A percentile compares a stretch with the other conserved stretches of the same genome.
Conservation (phyloP, 352 stramenopile genomes). For the Globisporangium orthogonon region DNA sequence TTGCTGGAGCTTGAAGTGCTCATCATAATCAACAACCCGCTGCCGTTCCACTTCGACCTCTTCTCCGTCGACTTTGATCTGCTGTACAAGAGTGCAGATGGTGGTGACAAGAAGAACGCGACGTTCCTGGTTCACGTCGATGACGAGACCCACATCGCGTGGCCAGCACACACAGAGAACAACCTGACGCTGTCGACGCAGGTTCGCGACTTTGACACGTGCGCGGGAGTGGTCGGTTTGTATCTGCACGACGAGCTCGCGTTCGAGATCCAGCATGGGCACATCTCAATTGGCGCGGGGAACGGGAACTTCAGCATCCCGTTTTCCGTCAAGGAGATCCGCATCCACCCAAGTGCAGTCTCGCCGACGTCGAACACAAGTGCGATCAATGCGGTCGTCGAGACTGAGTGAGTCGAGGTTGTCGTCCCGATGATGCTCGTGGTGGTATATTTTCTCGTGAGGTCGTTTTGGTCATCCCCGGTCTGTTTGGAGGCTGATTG, state of each 20-base stretch:
- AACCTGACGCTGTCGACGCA: slow-evolving; percentile 50
- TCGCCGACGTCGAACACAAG: not conserved
- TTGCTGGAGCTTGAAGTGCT: slow-evolving; percentile 59
- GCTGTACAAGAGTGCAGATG: slow-evolving; percentile 40
- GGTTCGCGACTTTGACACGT: slow-evolving; percentile 56
- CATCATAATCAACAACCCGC: slow-evolving; percentile 74
- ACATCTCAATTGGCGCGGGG: slow-evolving; percentile 45
- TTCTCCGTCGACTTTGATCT: slow-evolving; percentile 64
- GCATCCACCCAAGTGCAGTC: slow-evolving; percentile 36
- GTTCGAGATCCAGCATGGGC: slow-evolving; percentile 61
- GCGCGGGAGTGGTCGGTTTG: slow-evolving; percentile 51
- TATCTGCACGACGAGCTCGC: slow-evolving; percentile 58
- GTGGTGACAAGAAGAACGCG: slow-evolving; percentile 6
- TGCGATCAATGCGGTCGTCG: slow-evolving; percentile 29
- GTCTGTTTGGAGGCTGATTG: no score
- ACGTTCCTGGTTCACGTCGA: slow-evolving; percentile 47
- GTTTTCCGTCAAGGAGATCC: slow-evolving; percentile 61
- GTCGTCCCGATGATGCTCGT: no score
- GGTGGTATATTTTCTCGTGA: no score
- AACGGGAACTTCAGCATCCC: slow-evolving; percentile 69
- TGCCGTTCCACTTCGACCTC: slow-evolving; percentile 73
- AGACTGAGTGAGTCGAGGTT: slow-evolving; percentile 23
- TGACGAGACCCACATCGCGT: slow-evolving; percentile 39
- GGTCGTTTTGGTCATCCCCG: no score
- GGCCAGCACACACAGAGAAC: slow-evolving; percentile 55